A percentile compares a stretch with the other conserved stretches of the same genome.
Conservation (phyloP, 2,329 filamentous ascomycete species). For the Venturia asperata region DNA sequence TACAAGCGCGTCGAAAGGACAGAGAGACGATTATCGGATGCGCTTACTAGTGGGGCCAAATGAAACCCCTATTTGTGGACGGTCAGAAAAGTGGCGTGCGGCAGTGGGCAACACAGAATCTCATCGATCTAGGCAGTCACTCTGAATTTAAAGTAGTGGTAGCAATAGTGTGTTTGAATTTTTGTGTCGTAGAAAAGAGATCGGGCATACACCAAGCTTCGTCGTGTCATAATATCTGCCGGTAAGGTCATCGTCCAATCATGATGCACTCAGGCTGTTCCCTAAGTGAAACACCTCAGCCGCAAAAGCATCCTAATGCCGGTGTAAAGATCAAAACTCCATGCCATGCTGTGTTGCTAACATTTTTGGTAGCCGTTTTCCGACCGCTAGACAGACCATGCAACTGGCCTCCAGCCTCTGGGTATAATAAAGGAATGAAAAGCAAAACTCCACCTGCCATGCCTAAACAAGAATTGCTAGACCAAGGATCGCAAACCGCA, state of each 20-base stretch:
- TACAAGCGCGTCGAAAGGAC: neutral
- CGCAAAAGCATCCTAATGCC: neutral
- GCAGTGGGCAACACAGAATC: neutral
- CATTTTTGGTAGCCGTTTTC: neutral
- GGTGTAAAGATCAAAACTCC: neutral
- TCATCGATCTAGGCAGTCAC: neutral
- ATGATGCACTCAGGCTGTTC: neutral
- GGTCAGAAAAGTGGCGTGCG: neutral
- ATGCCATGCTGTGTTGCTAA: neutral
- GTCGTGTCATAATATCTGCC: neutral
- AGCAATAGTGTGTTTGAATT: neutral
- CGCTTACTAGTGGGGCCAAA: neutral
- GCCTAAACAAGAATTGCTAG: neutral
- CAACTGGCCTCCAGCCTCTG: neutral
- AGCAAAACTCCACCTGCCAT: neutral
- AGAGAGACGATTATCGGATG: neutral
- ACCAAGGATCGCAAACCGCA: neutral
- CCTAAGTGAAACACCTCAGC: neutral
- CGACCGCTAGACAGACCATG: neutral
- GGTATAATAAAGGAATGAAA: neutral
- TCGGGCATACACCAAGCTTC: too few species aligned
- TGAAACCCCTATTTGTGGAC: constrained; percentile 3
- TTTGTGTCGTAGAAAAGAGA: too few species aligned
- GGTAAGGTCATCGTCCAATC: constrained; percentile 1
- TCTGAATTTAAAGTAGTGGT: neutral